Conservation (phyloP, 2,329 filamentous ascomycete genomes). For the Ramularia endophylla region DNA sequence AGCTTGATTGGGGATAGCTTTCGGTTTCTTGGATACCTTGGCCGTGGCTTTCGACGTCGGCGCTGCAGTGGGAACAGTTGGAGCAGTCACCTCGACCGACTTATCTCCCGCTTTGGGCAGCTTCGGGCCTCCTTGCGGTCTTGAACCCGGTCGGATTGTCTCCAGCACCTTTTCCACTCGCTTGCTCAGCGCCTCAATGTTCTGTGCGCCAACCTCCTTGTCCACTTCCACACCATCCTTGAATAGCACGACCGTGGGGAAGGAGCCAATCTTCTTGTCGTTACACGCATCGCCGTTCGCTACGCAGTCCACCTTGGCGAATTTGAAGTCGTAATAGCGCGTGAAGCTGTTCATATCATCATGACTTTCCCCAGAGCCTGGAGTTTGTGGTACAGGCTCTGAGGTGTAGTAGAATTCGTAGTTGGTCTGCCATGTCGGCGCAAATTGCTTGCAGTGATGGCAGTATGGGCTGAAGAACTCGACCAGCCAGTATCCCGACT, state of each 20-base stretch:
- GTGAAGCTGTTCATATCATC: constrained; percentile 63
- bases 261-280: constrained; percentile 61
- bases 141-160: constrained; percentile 70
- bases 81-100: constrained; percentile 39
- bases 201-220: constrained; percentile 59
- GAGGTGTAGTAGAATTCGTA: constrained; percentile 97
- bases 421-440: constrained; percentile 80
- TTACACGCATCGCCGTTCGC: constrained; percentile 74
- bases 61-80: constrained; percentile 42
- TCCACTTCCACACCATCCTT: constrained; percentile 68
- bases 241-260: constrained; percentile 72
- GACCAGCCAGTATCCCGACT: constrained; percentile 61
- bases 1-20: constrained; percentile 62
- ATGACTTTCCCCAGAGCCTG: constrained; percentile 37
- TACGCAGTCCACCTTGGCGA: constrained; percentile 79
- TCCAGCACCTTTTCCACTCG: constrained; percentile 75
- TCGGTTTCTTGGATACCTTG: constrained; percentile 17
- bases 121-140: constrained; percentile 59
- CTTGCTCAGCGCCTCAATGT: constrained; percentile 59
- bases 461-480: constrained; percentile 49
- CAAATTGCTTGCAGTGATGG: constrained; percentile 70
- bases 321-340: constrained; percentile 82
- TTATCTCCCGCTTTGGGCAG: constrained; percentile 66
- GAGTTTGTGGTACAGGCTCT: constrained; percentile 55
- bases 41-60: neutral